These are phyloP conservation scores for Abrus precatorius DNA, from an alignment of 306 rosid genomes.

Conservation along the genomic window DNA sequence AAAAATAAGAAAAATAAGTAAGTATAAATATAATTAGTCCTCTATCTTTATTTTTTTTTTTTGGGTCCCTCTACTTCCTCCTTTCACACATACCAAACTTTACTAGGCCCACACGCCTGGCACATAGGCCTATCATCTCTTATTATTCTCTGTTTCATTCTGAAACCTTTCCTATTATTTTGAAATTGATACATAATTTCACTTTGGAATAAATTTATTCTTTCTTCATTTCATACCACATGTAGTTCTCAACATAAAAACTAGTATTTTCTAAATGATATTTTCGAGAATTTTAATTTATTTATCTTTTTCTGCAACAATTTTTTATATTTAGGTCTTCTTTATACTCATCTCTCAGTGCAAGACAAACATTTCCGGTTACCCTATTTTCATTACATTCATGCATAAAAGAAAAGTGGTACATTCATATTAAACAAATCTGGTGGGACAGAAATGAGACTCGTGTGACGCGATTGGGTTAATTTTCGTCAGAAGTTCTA, in stretches of 20 bases:
- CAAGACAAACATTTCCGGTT: too few species aligned
- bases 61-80: neutral
- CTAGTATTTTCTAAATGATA: too few species aligned
- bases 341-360: too few species aligned
- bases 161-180: neutral
- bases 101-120: constrained; percentile 7
- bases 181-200: constrained; percentile 4
- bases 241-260: too few species aligned
- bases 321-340: too few species aligned
- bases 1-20: too few species aligned
- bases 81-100: neutral
- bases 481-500: neutral
- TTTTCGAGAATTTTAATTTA: too few species aligned
- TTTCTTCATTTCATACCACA: neutral
- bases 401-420: neutral
- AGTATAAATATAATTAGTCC: too few species aligned
- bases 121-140: neutral
- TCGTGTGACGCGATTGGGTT: neutral
- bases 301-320: too few species aligned
- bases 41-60: too few species aligned
- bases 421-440: neutral
- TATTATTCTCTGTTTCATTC: neutral
- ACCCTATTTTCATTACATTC: neutral
- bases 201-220: neutral
- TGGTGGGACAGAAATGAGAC: neutral